Conservation (phyloP, 352 stramenopile species). For the Halophytophthora polymorphica region DNA sequence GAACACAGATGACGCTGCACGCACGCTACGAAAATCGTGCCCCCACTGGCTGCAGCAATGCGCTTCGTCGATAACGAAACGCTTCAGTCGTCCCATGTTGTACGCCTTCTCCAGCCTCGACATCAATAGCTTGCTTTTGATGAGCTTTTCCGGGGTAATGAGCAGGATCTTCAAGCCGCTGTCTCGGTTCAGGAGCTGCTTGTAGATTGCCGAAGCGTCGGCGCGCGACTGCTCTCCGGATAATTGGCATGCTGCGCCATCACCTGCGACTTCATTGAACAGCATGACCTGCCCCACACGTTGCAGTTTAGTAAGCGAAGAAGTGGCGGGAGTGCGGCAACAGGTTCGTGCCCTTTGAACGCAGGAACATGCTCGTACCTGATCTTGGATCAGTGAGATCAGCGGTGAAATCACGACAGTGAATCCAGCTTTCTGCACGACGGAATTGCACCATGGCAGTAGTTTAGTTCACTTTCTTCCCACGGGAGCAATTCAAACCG, state of each 20-base stretch:
- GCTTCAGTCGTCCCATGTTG: constrained; percentile 65
- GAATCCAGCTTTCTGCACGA: constrained; percentile 46
- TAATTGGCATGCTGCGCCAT: constrained; percentile 43
- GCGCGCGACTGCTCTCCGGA: constrained; percentile 52
- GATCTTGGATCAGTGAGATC: constrained; percentile 92
- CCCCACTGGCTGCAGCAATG: constrained; percentile 86
- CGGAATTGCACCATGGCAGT: no score
- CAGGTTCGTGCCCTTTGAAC: no score
- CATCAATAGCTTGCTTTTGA: constrained; percentile 86
- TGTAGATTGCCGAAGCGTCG: constrained; percentile 60
- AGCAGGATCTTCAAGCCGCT: constrained; percentile 79
- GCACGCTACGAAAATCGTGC: constrained; percentile 77
- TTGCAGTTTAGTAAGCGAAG: neutral
- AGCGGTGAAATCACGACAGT: constrained; percentile 92
- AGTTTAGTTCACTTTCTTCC: no score
- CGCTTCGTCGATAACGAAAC: constrained; percentile 93
- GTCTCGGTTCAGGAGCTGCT: constrained; percentile 76
- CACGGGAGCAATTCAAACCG: no score
- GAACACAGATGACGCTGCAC: neutral
- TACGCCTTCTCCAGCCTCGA: constrained; percentile 90
- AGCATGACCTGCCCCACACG: constrained; percentile 43
- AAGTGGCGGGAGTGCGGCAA: neutral
- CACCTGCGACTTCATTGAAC: constrained; percentile 65
- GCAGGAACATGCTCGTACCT: no score
- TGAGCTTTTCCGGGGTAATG: constrained; percentile 92